phyloP scores from a whole-genome alignment of 1,284 basidiomycete genomes.

The Sparassis latifolia region DNA sequence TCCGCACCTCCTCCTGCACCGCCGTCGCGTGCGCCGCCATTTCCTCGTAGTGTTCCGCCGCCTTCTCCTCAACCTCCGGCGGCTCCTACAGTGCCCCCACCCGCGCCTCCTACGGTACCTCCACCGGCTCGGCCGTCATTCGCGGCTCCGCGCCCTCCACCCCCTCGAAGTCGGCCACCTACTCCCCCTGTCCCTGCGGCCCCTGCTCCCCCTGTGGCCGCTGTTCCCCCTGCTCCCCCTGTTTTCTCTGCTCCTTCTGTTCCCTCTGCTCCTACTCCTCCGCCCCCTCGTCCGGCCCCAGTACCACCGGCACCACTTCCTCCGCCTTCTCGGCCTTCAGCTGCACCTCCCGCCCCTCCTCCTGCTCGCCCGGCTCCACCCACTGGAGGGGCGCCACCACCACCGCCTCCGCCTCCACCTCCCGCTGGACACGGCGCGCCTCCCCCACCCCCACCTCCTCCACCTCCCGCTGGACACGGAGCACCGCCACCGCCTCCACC shows the following conservation, averaged over 20 bases:
- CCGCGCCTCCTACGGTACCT: conserved; percentile 7
- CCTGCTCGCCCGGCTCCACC: conserved; percentile 25
- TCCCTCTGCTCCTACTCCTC: conserved; percentile 29
- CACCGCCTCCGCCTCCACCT: conserved; percentile 27
- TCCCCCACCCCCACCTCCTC: conserved; percentile 26
- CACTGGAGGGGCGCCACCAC: conserved; percentile 28
- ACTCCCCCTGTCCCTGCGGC: conserved; percentile 13
- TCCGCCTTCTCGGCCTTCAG: conserved; percentile 23
- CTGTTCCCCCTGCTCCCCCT: conserved; percentile 26
- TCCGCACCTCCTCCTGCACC: conserved; percentile 19
- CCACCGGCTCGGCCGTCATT: conserved; percentile 24
- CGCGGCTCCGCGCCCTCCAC: conserved; percentile 27
- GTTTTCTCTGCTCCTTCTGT: conserved; percentile 30
- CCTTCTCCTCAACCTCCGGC: conserved; percentile 16
- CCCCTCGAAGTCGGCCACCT: conserved; percentile 21
- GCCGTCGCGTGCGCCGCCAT: conserved; percentile 12
- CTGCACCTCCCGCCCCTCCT: conserved; percentile 24
- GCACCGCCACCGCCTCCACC: conserved; percentile 30
- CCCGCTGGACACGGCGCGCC: conserved; percentile 17
- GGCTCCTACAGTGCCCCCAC: conserved; percentile 21
- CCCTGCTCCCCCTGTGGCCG: conserved; percentile 26
- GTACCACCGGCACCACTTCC: conserved; percentile 28
- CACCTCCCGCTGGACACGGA: conserved; percentile 25
- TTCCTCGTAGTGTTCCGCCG: conserved; percentile 8
- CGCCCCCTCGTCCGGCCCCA: conserved; percentile 22